These are phyloP conservation scores for Cryptomeria japonica DNA, from an alignment of 75 land plant species.

Conservation along the genomic window DNA sequence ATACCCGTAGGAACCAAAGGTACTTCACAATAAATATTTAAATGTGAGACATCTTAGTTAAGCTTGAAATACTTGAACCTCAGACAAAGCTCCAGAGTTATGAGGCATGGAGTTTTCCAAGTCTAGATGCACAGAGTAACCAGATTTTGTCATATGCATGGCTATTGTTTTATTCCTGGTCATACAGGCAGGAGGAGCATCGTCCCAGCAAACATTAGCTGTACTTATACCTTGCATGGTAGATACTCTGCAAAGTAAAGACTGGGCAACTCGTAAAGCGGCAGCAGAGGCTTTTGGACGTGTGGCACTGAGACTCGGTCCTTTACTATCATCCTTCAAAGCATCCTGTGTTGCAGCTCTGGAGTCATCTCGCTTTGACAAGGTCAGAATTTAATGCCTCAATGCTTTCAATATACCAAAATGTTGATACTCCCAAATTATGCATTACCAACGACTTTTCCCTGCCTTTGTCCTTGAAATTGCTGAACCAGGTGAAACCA, in stretches of 20 bases:
- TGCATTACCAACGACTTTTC: background rate
- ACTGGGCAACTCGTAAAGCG: conserved; percentile 92
- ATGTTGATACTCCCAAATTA: background rate
- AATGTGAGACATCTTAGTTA: background rate
- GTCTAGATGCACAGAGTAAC: background rate
- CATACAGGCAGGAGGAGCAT: conserved; percentile 56
- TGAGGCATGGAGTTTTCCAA: background rate
- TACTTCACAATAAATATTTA: background rate
- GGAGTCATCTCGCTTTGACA: conserved; percentile 88
- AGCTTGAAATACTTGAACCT: background rate
- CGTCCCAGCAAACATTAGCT: conserved; percentile 36
- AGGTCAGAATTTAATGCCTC: conserved; percentile 41
- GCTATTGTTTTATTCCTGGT: background rate
- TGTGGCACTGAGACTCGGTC: conserved; percentile 42
- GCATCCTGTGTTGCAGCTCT: conserved; percentile 51
- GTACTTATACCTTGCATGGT: conserved; percentile 61
- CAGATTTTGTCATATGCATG: background rate
- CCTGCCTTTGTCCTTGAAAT: background rate
- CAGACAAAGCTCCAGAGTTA: background rate
- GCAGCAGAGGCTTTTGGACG: conserved; percentile 70
- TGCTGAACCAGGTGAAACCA: conserved; percentile 75
- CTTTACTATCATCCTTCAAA: conserved; percentile 47
- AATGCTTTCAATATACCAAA: background rate
- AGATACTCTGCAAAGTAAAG: conserved; percentile 73
- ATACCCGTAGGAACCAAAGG: background rate